phyloP scores from a whole-genome alignment of 2,329 filamentous ascomycete genomes.

The Seiridium cupressi region DNA sequence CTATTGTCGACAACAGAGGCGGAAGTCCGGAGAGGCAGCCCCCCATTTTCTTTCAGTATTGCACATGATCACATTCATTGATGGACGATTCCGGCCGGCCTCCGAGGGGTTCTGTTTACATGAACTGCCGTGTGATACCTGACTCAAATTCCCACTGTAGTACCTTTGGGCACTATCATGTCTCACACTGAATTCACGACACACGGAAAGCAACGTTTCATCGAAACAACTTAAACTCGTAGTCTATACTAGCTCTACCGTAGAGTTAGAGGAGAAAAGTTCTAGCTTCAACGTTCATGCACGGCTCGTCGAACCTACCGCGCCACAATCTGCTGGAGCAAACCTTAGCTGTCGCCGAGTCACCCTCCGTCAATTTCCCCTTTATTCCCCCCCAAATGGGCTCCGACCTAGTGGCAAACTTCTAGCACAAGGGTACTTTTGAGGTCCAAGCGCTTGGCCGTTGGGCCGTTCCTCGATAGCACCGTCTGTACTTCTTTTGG shows the following conservation, averaged over 20 bases:
- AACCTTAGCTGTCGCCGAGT: neutral
- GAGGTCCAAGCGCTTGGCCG: neutral
- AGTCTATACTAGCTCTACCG: neutral
- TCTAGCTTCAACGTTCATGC: neutral
- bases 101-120: too few relatives aligned
- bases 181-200: neutral
- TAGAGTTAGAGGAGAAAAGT: neutral
- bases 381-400: neutral
- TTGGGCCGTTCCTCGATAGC: neutral
- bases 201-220: neutral
- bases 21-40: too few relatives aligned
- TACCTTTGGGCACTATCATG: neutral
- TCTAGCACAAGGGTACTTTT: neutral
- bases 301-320: neutral
- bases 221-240: neutral
- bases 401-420: neutral
- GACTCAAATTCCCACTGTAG: conserved; percentile 4
- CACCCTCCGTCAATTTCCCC: neutral
- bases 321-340: neutral
- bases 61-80: too few relatives aligned
- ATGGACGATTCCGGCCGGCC: neutral
- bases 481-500: neutral
- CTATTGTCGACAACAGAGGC: too few relatives aligned
- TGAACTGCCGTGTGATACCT: neutral
- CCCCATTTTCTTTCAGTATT: too few relatives aligned